These are phyloP conservation scores for Lotus japonicus DNA, from an alignment of 306 rosid genomes.

Conservation along the genomic window DNA sequence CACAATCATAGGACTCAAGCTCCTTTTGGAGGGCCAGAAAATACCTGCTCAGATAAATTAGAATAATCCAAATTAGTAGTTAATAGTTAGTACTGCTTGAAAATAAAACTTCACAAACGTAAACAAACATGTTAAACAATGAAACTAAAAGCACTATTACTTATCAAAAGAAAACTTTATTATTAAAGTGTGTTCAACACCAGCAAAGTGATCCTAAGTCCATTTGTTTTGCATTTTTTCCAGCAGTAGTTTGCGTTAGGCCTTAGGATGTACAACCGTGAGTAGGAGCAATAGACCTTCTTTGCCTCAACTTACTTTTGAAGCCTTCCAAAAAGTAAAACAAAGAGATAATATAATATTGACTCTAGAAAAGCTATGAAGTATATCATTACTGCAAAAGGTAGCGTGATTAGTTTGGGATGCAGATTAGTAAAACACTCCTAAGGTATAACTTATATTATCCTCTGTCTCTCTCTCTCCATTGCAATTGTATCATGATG, in stretches of 20 bases:
- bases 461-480: not conserved
- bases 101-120: not conserved
- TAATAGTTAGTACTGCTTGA: not conserved
- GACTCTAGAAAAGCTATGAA: conserved; percentile 14
- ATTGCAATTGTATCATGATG: not conserved
- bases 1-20: conserved; percentile 81
- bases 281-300: too few relatives aligned
- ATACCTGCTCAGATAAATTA: conserved; percentile 50
- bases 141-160: not conserved
- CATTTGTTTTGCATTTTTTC: too few relatives aligned
- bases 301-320: too few relatives aligned
- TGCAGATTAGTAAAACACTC: not conserved
- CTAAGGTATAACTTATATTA: not conserved
- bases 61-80: not conserved
- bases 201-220: not conserved
- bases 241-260: too few relatives aligned
- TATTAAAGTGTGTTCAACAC: not conserved
- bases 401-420: not conserved
- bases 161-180: not conserved
- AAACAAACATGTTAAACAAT: not conserved
- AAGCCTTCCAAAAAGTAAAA: too few relatives aligned
- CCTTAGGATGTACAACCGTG: too few relatives aligned
- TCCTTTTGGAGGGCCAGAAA: conserved; percentile 75
- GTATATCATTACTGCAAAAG: not conserved
- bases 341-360: not conserved